These are phyloP conservation scores for Spirogloea muscicola DNA, from an alignment of 139 green algal genomes.

Conservation along the genomic window DNA sequence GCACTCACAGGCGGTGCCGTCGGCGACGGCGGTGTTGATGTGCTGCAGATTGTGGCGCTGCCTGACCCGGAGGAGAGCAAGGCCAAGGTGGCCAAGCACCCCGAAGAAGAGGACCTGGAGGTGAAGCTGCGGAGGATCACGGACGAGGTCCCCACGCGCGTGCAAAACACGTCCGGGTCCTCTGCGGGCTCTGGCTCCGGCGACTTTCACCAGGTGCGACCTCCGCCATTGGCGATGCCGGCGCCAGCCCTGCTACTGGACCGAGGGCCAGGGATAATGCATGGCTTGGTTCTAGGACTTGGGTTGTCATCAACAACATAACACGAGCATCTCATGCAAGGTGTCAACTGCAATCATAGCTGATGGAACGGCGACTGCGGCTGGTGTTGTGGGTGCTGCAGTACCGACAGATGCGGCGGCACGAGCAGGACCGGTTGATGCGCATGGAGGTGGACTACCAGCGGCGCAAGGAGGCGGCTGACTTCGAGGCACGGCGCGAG, in stretches of 20 bases:
- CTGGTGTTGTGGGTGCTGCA: constrained; percentile 2
- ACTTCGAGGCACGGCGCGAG: constrained; percentile 36
- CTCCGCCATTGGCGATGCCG: too few relatives aligned
- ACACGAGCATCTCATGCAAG: too few relatives aligned
- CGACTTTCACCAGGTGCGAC: constrained; percentile 38
- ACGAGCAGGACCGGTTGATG: constrained; percentile 42
- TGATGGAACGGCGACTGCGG: too few relatives aligned
- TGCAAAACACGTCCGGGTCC: constrained; percentile 38
- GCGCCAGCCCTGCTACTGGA: too few relatives aligned
- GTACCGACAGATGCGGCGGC: constrained; percentile 44
- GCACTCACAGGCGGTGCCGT: too few relatives aligned
- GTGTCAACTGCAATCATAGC: too few relatives aligned
- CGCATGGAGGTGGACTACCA: constrained; percentile 46
- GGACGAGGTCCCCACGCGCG: constrained; percentile 24
- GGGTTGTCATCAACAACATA: too few relatives aligned
- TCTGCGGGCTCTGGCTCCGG: constrained; percentile 39
- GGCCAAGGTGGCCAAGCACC: not conserved
- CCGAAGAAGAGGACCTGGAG: constrained; percentile 32
- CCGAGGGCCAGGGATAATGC: too few relatives aligned
- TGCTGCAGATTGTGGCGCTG: constrained; percentile 39
- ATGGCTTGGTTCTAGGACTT: too few relatives aligned
- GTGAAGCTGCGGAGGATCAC: constrained; percentile 35
- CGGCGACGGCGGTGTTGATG: too few relatives aligned
- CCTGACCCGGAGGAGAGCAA: constrained; percentile 3
- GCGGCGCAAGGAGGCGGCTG: constrained; percentile 21